Evolutionary conservation across 1,284 basidiomycete genomes (phyloP).

Genomic region (Ganoderma multipileum): DNA sequence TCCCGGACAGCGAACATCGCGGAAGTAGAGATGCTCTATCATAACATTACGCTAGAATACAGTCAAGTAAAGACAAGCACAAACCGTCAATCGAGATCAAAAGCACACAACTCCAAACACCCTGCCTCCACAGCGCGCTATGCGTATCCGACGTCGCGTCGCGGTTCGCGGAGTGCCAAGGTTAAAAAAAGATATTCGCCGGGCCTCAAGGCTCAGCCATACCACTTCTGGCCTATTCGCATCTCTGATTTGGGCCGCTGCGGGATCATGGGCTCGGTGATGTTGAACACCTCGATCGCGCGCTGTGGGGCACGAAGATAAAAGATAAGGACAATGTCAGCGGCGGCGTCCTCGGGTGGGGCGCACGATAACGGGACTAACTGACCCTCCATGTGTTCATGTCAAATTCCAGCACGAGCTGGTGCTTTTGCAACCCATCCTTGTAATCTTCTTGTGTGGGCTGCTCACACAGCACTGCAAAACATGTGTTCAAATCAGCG

Average conservation of each 20-base stretch:
- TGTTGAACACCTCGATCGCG: constrained; percentile 83
- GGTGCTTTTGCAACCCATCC: constrained; percentile 72
- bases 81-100: constrained; percentile 1
- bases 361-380: constrained; percentile 8
- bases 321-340: not conserved
- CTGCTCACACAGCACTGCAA: constrained; percentile 64
- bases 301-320: constrained; percentile 50
- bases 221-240: constrained; percentile 70
- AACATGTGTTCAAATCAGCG: not conserved
- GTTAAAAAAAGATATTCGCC: not conserved
- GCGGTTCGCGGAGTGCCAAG: not conserved
- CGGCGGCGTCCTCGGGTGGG: not conserved
- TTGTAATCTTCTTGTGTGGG: constrained; percentile 71
- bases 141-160: not conserved
- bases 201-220: constrained; percentile 57
- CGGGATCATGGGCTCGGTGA: constrained; percentile 72
- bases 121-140: not conserved
- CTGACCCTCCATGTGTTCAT: constrained; percentile 81
- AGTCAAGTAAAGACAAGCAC: constrained; percentile 18
- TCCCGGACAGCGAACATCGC: not conserved
- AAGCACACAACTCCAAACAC: constrained; percentile 4
- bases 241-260: constrained; percentile 62
- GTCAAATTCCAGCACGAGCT: constrained; percentile 89
- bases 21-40: constrained; percentile 9
- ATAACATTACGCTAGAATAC: constrained; percentile 28